phyloP scores from a whole-genome alignment of 1,139 yeast species.

The Dujonia santamariae region DNA sequence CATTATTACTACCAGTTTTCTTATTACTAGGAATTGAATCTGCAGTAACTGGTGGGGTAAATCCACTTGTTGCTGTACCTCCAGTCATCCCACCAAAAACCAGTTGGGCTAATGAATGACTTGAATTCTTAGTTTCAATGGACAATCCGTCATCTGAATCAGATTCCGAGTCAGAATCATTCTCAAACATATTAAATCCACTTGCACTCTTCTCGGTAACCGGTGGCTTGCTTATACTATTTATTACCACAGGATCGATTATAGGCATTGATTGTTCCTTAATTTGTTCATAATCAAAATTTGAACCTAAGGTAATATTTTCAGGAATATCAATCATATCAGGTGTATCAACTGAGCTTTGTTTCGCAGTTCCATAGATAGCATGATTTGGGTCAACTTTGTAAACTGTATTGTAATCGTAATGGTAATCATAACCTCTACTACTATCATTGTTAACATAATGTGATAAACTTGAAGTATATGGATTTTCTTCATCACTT shows the following conservation, averaged over 20 bases:
- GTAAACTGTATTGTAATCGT: slow-evolving; percentile 85
- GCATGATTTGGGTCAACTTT: slow-evolving; percentile 53
- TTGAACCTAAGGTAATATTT: slow-evolving; percentile 41
- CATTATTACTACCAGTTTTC: not conserved
- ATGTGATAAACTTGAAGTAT: slow-evolving; percentile 67
- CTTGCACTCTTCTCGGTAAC: slow-evolving; percentile 1
- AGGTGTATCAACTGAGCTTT: slow-evolving; percentile 20
- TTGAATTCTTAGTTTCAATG: slow-evolving; percentile 38
- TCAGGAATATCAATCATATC: slow-evolving; percentile 46
- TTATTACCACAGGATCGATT: slow-evolving; percentile 19
- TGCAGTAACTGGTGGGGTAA: slow-evolving; percentile 2
- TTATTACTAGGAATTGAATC: slow-evolving; percentile 1
- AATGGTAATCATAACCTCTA: slow-evolving; percentile 79
- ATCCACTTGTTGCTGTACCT: slow-evolving; percentile 18
- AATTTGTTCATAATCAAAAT: slow-evolving; percentile 35
- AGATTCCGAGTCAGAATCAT: slow-evolving; percentile 19
- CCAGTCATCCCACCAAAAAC: slow-evolving; percentile 25
- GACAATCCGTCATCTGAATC: slow-evolving; percentile 36
- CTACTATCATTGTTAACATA: slow-evolving; percentile 61
- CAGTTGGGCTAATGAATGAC: slow-evolving; percentile 47
- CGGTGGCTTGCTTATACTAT: slow-evolving; percentile 10
- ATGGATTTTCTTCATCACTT: slow-evolving; percentile 54
- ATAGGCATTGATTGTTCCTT: slow-evolving; percentile 25
- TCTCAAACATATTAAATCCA: not conserved
- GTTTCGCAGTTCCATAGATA: slow-evolving; percentile 24